Base-by-base conservation (phyloP, 2,329 filamentous ascomycete genomes). In the Fusarium compactum region DNA sequence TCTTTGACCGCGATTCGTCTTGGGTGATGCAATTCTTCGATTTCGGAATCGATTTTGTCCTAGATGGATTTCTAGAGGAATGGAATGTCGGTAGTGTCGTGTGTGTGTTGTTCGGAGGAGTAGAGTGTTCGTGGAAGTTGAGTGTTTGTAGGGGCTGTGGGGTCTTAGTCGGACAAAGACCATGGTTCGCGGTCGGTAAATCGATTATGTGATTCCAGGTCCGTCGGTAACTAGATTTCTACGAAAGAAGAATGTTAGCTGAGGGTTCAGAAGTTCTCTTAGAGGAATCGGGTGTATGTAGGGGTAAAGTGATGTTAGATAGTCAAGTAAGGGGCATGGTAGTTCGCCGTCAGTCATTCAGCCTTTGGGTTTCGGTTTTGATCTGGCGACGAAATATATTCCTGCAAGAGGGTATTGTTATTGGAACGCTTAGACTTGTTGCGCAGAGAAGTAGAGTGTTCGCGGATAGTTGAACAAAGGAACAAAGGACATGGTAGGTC, bases 311-410 rank as follows among this genome's bases (percentile, higher is more conserved):
- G 34, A n/a, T 38, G 10, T 38, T 32, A 24, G 47, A 10, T 40
- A 25, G 24, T 45, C 43, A 41, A 44, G 48, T 25, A 66, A 66
- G 30, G 27, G 40, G 27, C 25, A 22, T 22, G 29, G 10, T 27
- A 48, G 40, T n/a, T 38, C 34, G 18, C 10, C 3, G 34, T n/a
- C 18, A 4, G 18, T n/a, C 18, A 38, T 38, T n/a, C 9, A 12
- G n/a, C 18, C 1, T 4, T n/a, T 12, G 34, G 0, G 11, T 10
- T 38, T 38, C 6, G 1, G 34, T 38, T n/a, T 38, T n/a, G 5
- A 38, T 38, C 6, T n/a, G 16, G 9, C 16, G 6, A 18, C 10
- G 5, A 4, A 3, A 11, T 38, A 38, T 0, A n/a, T 38, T n/a
- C 9, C 16, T 34, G 5, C 1, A 18, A 38, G 16, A 38, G 0